Evolutionary conservation across 2,329 filamentous ascomycete species (phyloP), one percentile per base, ranked within the genome.

Genomic region (Penicillium sp.): DNA sequence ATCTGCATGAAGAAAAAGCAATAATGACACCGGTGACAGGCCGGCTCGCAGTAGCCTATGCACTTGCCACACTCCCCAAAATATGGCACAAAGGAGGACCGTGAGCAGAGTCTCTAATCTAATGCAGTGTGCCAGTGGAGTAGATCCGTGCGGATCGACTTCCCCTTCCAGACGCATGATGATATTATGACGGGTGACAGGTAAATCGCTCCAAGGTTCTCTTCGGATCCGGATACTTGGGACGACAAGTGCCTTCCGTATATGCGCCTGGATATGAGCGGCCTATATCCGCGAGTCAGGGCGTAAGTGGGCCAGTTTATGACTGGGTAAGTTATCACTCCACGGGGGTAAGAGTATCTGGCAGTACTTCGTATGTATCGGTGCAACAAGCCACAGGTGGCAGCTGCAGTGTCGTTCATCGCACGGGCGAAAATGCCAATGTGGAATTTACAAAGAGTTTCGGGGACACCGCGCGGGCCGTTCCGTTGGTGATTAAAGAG

Each of bases 351-450:
- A 45, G 8, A 10, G 16, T 16, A 18, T 21, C 2, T 36, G 44
- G n/a, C 8, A 38, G 16, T 36, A 34, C 22, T 31, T 16, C 27
- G 32, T 16, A 16, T 36, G 42, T 46, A 36, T n/a, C 18, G n/a
- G 14, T 36, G 34, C 34, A 36, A 36, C 34, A 36, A n/a, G 34
- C 13, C 29, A 52, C 45, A 43, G 42, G 31, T 61, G 52, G 43
- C 52, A 54, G 40, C 52, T 59, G 57, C 54, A 54, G 48, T 53
- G 54, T 42, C 47, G 44, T 47, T 59, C 42, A 47, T 48, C 47
- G 53, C 21, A 34, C 29, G 50, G 47, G 52, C 21, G 31, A 31
- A n/a, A 18, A 21, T 39, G 22, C 11, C 10, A 44, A 18, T 16
- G 14, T 44, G 29, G 22, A 36, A 39, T 24, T 36, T 46, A 21